Evolutionary conservation across 2,329 filamentous ascomycete species (phyloP).

Genomic region (Moelleriella libera): DNA sequence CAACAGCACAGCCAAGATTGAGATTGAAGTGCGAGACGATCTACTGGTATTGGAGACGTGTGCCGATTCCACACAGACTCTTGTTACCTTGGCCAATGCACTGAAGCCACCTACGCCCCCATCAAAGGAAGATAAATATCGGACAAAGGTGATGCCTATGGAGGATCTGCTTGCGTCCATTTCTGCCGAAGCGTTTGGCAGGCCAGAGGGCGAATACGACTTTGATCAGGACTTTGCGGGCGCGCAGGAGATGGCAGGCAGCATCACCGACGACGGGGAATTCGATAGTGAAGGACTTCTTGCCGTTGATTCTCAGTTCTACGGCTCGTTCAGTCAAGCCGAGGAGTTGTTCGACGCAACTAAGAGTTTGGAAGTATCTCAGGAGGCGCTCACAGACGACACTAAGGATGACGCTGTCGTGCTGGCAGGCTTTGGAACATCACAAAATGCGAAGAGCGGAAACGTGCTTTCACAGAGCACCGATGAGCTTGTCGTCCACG

Average conservation of each 20-base stretch:
- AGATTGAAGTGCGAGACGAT: conserved; percentile 73
- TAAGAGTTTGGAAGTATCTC: conserved; percentile 15
- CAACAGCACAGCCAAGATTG: conserved; percentile 47
- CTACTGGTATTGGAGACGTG: conserved; percentile 87
- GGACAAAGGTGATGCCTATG: conserved; percentile 74
- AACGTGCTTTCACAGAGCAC: conserved; percentile 33
- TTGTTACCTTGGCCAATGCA: conserved; percentile 66
- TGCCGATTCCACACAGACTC: conserved; percentile 89
- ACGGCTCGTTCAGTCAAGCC: conserved; percentile 24
- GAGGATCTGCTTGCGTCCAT: conserved; percentile 84
- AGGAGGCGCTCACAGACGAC: conserved; percentile 18
- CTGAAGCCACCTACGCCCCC: conserved; percentile 74
- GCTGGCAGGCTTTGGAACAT: conserved; percentile 14
- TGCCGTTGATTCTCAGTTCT: conserved; percentile 29
- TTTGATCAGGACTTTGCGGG: conserved; percentile 49
- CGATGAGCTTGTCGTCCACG: conserved; percentile 56
- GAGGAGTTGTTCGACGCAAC: conserved; percentile 37
- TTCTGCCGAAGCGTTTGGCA: conserved; percentile 67
- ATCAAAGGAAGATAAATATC: conserved; percentile 70
- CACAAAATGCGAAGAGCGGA: conserved; percentile 4
- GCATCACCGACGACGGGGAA: conserved; percentile 14
- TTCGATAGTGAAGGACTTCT: conserved; percentile 20
- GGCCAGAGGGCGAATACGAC: conserved; percentile 44
- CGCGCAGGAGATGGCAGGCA: conserved; percentile 32
- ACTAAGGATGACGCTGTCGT: conserved; percentile 22